Conservation (phyloP, 2,329 filamentous ascomycete species). For the Aspergillus fructus region DNA sequence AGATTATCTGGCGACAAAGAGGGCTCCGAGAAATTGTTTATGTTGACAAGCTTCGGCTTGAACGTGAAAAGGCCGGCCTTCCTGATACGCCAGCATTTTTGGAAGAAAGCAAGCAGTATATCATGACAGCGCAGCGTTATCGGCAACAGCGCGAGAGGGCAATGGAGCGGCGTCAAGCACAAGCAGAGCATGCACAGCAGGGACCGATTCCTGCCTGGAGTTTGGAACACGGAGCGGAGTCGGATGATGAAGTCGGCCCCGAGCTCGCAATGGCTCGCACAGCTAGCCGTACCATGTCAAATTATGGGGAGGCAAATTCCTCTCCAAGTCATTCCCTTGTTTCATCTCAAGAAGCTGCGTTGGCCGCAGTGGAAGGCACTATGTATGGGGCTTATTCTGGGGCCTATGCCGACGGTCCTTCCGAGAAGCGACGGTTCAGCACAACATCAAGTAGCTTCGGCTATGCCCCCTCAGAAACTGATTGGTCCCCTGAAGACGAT, state of each 20-base stretch:
- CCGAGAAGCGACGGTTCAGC: slow-evolving; percentile 71
- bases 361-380: slow-evolving; percentile 68
- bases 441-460: slow-evolving; percentile 66
- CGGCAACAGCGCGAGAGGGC: slow-evolving; percentile 52
- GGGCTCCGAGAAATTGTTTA: slow-evolving; percentile 78
- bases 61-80: slow-evolving; percentile 71
- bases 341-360: slow-evolving; percentile 35
- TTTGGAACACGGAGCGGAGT: slow-evolving; percentile 71
- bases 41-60: slow-evolving; percentile 77
- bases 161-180: slow-evolving; percentile 61
- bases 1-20: slow-evolving; percentile 91
- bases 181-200: slow-evolving; percentile 53
- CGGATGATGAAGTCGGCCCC: slow-evolving; percentile 43
- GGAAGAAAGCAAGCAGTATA: slow-evolving; percentile 45
- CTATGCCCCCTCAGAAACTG: slow-evolving; percentile 44
- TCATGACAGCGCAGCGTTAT: slow-evolving; percentile 37
- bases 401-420: slow-evolving; percentile 62
- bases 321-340: slow-evolving; percentile 54
- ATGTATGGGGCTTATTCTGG: slow-evolving; percentile 73
- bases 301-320: slow-evolving; percentile 54
- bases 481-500: slow-evolving; percentile 59
- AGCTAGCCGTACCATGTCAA: slow-evolving; percentile 34
- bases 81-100: slow-evolving; percentile 62
- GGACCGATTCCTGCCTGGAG: slow-evolving; percentile 72
- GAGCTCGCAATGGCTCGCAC: slow-evolving; percentile 34